Conservation (phyloP, 805 yeast species). For the Cyberlindnera galapagoensis region DNA sequence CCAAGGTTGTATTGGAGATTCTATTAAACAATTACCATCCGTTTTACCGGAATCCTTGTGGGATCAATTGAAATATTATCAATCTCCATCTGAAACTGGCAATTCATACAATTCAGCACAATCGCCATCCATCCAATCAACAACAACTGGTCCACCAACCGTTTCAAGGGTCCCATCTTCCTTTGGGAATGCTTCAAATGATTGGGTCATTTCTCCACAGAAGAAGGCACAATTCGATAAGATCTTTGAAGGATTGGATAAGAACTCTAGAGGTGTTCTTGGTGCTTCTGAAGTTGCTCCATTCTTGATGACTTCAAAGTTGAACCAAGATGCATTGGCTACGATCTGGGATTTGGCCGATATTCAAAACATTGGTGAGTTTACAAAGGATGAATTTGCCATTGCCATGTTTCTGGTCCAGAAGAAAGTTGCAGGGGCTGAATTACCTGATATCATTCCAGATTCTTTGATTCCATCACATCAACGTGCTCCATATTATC, state of each 20-base stretch:
- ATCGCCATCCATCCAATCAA: slow-evolving; percentile 16
- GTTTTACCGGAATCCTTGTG: slow-evolving; percentile 37
- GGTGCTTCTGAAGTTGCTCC: slow-evolving; percentile 81
- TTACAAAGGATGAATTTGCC: slow-evolving; percentile 77
- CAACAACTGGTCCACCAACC: slow-evolving; percentile 17
- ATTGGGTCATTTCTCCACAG: slow-evolving; percentile 64
- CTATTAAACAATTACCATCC: slow-evolving; percentile 51
- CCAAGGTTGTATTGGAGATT: slow-evolving; percentile 68
- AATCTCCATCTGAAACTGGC: slow-evolving; percentile 15
- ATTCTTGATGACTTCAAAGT: slow-evolving; percentile 80
- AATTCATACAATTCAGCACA: slow-evolving; percentile 7
- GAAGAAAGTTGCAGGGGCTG: slow-evolving; percentile 69
- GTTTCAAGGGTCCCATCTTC: slow-evolving; percentile 31
- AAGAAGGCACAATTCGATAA: slow-evolving; percentile 74
- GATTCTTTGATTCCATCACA: slow-evolving; percentile 39
- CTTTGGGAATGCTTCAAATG: slow-evolving; percentile 33
- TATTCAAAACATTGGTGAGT: slow-evolving; percentile 76
- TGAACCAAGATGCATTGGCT: slow-evolving; percentile 80
- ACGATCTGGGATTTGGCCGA: slow-evolving; percentile 93
- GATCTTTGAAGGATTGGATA: slow-evolving; percentile 76
- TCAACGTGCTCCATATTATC: slow-evolving; percentile 17
- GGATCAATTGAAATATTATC: slow-evolving; percentile 26
- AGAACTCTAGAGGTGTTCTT: slow-evolving; percentile 50
- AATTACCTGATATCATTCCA: slow-evolving; percentile 76
- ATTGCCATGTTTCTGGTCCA: slow-evolving; percentile 92